Conservation (phyloP, 2,329 filamentous ascomycete species). For the Claviceps sp. region DNA sequence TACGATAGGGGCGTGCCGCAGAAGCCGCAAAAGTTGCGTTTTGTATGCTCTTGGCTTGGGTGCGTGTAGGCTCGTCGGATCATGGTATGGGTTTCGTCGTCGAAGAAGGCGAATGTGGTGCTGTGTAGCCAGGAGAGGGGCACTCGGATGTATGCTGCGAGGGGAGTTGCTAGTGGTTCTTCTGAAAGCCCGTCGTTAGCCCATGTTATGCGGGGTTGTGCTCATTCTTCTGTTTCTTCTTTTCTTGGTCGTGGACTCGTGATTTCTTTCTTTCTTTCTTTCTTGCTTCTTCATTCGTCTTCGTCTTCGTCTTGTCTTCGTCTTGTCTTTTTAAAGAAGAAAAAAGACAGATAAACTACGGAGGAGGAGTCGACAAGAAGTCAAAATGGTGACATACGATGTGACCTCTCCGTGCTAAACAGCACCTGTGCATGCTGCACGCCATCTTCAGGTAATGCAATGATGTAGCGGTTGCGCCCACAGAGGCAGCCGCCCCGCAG, state of each 20-base stretch:
- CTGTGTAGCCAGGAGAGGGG: slow-evolving; percentile 72
- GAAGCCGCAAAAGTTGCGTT: slow-evolving; percentile 79
- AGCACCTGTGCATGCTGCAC: slow-evolving; percentile 51
- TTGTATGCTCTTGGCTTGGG: slow-evolving; percentile 40
- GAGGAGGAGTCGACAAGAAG: neutral
- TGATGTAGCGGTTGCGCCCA: slow-evolving; percentile 70
- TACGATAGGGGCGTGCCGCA: slow-evolving; percentile 77
- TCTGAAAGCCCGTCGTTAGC: slow-evolving; percentile 23
- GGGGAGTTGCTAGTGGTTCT: slow-evolving; percentile 55
- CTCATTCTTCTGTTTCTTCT: neutral
- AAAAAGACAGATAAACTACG: neutral
- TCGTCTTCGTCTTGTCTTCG: no score
- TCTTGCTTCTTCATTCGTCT: neutral
- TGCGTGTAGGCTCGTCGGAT: slow-evolving; percentile 58
- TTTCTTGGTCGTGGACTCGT: neutral
- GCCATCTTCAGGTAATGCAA: slow-evolving; percentile 50
- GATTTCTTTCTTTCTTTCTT: neutral
- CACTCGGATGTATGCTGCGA: slow-evolving; percentile 72
- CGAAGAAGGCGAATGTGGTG: slow-evolving; percentile 59
- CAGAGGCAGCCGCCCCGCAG: slow-evolving; percentile 73
- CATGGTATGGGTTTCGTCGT: slow-evolving; percentile 57
- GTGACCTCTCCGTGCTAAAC: slow-evolving; percentile 56
- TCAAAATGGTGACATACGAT: slow-evolving; percentile 45
- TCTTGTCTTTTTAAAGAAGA: neutral
- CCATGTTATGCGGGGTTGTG: neutral